Base-by-base conservation (phyloP, 75 land plant species). In the Picea glauca region DNA sequence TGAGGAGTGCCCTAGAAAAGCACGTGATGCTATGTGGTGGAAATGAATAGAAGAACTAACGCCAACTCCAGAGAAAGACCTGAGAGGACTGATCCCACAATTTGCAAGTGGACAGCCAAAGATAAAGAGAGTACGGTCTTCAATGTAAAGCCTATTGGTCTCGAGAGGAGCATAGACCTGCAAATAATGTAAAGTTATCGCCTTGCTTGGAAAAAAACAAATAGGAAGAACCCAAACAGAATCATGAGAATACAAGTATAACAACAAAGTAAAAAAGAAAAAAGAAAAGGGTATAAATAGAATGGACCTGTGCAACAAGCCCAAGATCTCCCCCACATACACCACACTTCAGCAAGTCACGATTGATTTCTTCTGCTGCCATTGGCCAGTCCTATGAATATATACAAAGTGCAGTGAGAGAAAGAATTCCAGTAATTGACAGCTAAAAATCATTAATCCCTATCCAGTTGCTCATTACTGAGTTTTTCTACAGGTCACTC, bases 111-210 rank as follows among this genome's bases (percentile, higher is more conserved):
- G 58, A 75, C 98, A 96, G 43, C 93, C 91, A 77, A 96, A 87
- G 14, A 96, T 78, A 77, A 85, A 90, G 12, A 96, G 72, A 20
- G 85, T 67, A 4, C 98, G 91, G 79, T 95, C 98, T 40, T 91
- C 91, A 60, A 92, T 87, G 11, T 87, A 82, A 40, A 82, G 15
- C 58, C 61, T 61, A 20, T 77, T 59, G 56, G 54, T 79, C 58
- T 83, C 80, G 66, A 96, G 76, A 17, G 98, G 98, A 23, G 98
- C 98, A 89, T 96, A 88, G 20, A 88, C 83, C 94, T 92, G 78
- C 79, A 79, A 60, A 50, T 1, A 12, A 43, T 13, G 5, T 74
- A 8, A 1, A 79, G 81, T 54, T 35, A 65, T 78, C 21, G 3
- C 31, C 76, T 6, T 74, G 23, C 58, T 74, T 40, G 26, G 12